Evolutionary conservation across 2,329 filamentous ascomycete genomes (phyloP).

Genomic region (Coleophoma eucalyptorum): DNA sequence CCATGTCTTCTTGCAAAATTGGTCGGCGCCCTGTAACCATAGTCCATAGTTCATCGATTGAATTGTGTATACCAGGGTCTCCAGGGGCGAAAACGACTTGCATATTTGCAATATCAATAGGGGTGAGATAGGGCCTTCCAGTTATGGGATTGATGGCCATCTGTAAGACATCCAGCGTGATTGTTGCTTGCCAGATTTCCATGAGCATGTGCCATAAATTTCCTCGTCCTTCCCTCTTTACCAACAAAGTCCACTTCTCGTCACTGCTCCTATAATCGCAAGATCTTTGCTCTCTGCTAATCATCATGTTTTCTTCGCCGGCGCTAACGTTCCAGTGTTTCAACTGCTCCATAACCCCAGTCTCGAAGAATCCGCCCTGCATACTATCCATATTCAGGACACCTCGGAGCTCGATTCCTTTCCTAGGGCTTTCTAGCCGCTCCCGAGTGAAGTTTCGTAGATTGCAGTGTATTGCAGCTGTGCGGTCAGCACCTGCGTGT

Average conservation of each 20-base stretch:
- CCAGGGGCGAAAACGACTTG: slow-evolving; percentile 18
- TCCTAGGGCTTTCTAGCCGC: not conserved
- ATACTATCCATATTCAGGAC: slow-evolving; percentile 14
- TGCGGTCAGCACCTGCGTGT: slow-evolving; percentile 1
- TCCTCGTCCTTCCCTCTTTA: slow-evolving; percentile 19
- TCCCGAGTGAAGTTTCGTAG: slow-evolving; percentile 9
- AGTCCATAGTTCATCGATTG: slow-evolving; percentile 17
- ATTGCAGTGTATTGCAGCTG: slow-evolving; percentile 10
- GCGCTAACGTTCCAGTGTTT: slow-evolving; percentile 10
- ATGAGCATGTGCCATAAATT: slow-evolving; percentile 27
- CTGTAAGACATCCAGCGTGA: slow-evolving; percentile 19
- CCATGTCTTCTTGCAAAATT: slow-evolving; percentile 13
- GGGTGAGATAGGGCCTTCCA: slow-evolving; percentile 12
- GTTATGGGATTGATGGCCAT: slow-evolving; percentile 16
- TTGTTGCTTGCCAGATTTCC: slow-evolving; percentile 23
- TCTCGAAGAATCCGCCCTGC: slow-evolving; percentile 17
- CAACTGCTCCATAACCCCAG: slow-evolving; percentile 17
- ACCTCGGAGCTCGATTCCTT: slow-evolving; percentile 6
- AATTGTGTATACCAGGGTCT: slow-evolving; percentile 9
- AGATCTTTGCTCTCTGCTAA: not conserved
- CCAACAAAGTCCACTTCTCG: slow-evolving; percentile 19
- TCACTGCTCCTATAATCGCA: slow-evolving; percentile 7
- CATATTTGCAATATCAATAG: slow-evolving; percentile 10
- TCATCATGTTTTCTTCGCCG: slow-evolving; percentile 1
- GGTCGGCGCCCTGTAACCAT: slow-evolving; percentile 18